Percentiles rank a stretch among this genome's conserved stretches.
These are phyloP conservation scores for Chrysopogon serrulatus DNA, from an alignment of 176 grass and related monocot species.

Conservation along the genomic window DNA sequence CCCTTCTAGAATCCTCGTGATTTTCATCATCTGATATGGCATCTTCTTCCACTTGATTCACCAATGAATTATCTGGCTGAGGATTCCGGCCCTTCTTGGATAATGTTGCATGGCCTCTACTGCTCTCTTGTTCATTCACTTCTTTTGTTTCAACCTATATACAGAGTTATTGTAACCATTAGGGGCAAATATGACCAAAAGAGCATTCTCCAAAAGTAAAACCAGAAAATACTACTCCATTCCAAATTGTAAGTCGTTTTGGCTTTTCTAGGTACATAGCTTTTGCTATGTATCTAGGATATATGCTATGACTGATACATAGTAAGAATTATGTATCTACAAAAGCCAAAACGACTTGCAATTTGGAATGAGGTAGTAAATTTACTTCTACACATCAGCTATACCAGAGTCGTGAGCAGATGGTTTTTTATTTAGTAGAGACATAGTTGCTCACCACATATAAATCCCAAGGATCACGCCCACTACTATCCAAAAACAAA, in stretches of 20 bases:
- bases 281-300: neutral
- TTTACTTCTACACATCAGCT: neutral
- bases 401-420: neutral
- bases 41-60: conserved; percentile 66
- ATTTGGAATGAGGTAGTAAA: neutral
- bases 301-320: neutral
- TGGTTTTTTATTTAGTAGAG: neutral
- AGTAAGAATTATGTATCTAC: neutral
- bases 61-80: conserved; percentile 37
- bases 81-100: conserved; percentile 48
- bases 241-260: neutral
- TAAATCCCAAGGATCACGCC: neutral
- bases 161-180: conserved; percentile 19
- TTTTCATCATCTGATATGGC: conserved; percentile 73
- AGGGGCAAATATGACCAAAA: conserved; percentile 15
- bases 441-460: neutral
- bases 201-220: neutral
- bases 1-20: conserved; percentile 66
- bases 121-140: conserved; percentile 51
- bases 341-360: neutral
- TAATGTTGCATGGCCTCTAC: conserved; percentile 24
- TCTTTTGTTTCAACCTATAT: conserved; percentile 49
- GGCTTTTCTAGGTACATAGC: neutral
- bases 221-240: neutral
- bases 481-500: neutral